Evolutionary conservation across 2,329 filamentous ascomycete genomes (phyloP), one percentile per base, ranked within the genome.

Genomic region (Curvularia hawaiiensis): DNA sequence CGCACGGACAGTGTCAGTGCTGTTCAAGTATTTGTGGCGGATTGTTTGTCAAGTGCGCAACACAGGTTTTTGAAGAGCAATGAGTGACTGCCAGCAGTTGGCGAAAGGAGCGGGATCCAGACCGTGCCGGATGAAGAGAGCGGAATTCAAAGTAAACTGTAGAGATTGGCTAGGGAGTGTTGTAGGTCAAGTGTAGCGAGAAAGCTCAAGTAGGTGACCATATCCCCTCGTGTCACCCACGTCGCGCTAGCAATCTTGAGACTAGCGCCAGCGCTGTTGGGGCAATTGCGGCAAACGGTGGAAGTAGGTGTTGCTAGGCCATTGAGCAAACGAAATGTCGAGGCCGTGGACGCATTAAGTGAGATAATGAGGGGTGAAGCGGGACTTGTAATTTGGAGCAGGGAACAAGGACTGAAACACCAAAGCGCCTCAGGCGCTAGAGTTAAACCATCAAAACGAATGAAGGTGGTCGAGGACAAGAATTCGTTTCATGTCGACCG

Each of bases 31-130:
- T 31, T 48, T 61, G 56, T 46, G 46, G 38, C 54, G 16, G 56
- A 41, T 48, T 53, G 50, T 33, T 41, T 50, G 49, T 41, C 47
- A 43, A 41, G 30, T 57, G 52, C 39, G 45, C 59, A 59, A 59
- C 38, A 39, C 48, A 53, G 39, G 44, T 50, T 28, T 38, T 54
- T 26, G 47, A 46, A 33, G 51, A 59, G 63, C 56, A 68, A 67
- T 50, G 67, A 67, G 56, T 59, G 66, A 63, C 63, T 64, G 65
- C 63, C 64, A 44, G 67, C 63, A 67, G 65, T 48, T 60, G 46
- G 45, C 59, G 53, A 66, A 66, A 65, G 57, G 63, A 66, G 62
- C 56, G 61, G 58, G 52, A 50, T 48, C 59, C 58, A 60, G 62
- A 20, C 60, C 62, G 58, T 47, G 63, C 64, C 60, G 60, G 60